Conservation (phyloP, 1,284 basidiomycete species). For the Ceratobasidium sp. region DNA sequence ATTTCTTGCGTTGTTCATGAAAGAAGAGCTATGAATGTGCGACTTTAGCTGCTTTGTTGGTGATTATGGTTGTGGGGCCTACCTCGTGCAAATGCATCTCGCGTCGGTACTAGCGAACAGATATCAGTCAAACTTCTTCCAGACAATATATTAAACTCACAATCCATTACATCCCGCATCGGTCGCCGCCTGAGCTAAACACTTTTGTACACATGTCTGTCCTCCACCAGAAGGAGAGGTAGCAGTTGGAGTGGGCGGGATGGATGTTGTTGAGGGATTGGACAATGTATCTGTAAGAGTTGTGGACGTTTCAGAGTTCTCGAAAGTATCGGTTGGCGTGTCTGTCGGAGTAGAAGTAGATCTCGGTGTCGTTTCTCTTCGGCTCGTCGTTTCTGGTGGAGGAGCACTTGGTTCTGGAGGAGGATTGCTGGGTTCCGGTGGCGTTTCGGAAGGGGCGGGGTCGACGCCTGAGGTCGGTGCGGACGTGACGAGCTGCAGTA, state of each 20-base stretch:
- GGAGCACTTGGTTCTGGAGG: too few relatives aligned
- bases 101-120: background rate
- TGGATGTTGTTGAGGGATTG: background rate
- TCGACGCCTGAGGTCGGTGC: background rate
- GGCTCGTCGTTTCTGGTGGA: too few relatives aligned
- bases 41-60: too few relatives aligned
- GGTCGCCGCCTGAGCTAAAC: slow-evolving; percentile 2
- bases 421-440: too few relatives aligned
- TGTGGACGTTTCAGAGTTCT: background rate
- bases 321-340: too few relatives aligned
- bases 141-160: background rate
- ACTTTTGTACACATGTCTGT: slow-evolving; percentile 1
- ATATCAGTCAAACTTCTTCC: background rate
- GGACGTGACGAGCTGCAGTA: background rate
- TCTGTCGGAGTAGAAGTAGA: too few relatives aligned
- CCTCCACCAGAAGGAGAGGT: slow-evolving; percentile 21
- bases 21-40: background rate
- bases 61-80: background rate
- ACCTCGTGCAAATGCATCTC: background rate
- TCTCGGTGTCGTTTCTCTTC: too few relatives aligned
- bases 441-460: background rate
- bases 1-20: background rate
- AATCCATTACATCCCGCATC: background rate
- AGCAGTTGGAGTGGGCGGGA: background rate
- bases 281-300: background rate